Base-by-base conservation (phyloP, 768 basidiomycete genomes). In the Psilocybe cubensis region DNA sequence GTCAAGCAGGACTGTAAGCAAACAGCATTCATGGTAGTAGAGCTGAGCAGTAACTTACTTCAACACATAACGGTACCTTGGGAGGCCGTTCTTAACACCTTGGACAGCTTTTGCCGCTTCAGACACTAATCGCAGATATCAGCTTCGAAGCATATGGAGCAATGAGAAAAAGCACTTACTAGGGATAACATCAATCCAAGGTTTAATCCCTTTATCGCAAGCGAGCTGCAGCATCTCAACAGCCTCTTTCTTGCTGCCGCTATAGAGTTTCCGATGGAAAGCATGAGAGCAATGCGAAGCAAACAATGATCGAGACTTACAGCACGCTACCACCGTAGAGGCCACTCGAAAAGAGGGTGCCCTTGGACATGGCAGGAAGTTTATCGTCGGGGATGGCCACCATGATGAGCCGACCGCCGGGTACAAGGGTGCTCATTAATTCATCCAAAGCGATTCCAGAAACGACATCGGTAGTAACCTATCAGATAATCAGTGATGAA, bases 231-330 rank as follows among this genome's bases (percentile, higher is more conserved):
- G 76, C 86, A 88, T 89, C 54, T 79, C 77, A 17, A 76, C 52
- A n/a, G 75, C 79, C 63, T 87, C 86, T 52, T 78, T 73, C 72
- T 84, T 85, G 68, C 74, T 81, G 35, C 86, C 87, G 44, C 87
- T 80, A 43, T 63, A 25, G 76, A 73, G 38, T n/a, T n/a, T n/a
- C n/a, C n/a, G n/a, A n/a, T n/a, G 67, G 68, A 24, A 68, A 70
- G 24, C 71, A 56, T 11, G 18, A n/a, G 14, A 59, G 62, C 1
- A 57, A 18, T 2, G n/a, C 5, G 2, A 25, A 23, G 11, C 23
- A 8, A 20, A 55, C 12, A 18, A 38, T n/a, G n/a, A n/a, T n/a
- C 23, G 4, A 21, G 21, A 61, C 59, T 8, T 33, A 76, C 73
- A 72, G 56, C 8, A 63, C 46, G 48, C 73, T 74, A 52, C 71